These are phyloP conservation scores for Quercus robur DNA, from an alignment of 306 rosid species.

Conservation along the genomic window DNA sequence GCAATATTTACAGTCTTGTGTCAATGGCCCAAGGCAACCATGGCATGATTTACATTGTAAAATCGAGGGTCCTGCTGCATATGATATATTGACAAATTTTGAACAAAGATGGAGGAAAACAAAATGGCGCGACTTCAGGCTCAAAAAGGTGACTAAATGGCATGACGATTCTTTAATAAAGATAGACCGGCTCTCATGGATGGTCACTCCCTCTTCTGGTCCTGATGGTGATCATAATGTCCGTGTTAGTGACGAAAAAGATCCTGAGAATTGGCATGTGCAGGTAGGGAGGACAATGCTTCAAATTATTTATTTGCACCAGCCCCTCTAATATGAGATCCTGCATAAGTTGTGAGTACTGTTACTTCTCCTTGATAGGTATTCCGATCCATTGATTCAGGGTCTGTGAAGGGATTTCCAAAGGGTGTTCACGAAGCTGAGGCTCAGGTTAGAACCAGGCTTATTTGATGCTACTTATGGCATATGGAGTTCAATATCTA, in stretches of 20 bases:
- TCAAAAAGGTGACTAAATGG: conserved; percentile 53
- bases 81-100: conserved; percentile 63
- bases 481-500: neutral
- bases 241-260: conserved; percentile 39
- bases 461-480: conserved; percentile 6
- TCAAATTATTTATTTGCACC: conserved; percentile 7
- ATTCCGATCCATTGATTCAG: conserved; percentile 78
- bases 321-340: neutral
- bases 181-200: conserved; percentile 67
- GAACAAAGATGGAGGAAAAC: conserved; percentile 72
- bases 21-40: conserved; percentile 60
- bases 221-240: conserved; percentile 36
- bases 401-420: conserved; percentile 77
- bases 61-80: conserved; percentile 82
- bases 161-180: conserved; percentile 67
- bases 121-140: conserved; percentile 60
- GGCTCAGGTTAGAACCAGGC: conserved; percentile 51
- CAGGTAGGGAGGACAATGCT: conserved; percentile 46
- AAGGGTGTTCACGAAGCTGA: conserved; percentile 57
- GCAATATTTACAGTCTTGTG: conserved; percentile 33
- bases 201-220: conserved; percentile 42
- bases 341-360: conserved; percentile 10
- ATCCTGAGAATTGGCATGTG: conserved; percentile 65
- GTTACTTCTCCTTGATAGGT: conserved; percentile 46
- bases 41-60: conserved; percentile 55